These are phyloP conservation scores for Amaranthus hypochondriacus DNA, from an alignment of 148 eudicot genomes.

Conservation along the genomic window DNA sequence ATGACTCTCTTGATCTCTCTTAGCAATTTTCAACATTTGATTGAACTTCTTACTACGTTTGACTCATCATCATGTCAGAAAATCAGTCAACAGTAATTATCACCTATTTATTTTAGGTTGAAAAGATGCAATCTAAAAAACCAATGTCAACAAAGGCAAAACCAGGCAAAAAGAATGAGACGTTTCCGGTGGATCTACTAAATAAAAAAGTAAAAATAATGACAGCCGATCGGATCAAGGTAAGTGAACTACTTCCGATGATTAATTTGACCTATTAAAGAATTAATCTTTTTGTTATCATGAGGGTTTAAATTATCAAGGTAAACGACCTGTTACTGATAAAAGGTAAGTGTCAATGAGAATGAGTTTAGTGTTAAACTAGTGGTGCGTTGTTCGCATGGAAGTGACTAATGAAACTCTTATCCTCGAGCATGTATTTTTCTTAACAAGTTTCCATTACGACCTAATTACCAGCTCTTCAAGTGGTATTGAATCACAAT, in stretches of 20 bases:
- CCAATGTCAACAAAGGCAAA: slow-evolving; percentile 44
- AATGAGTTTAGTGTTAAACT: too few species aligned
- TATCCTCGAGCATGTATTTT: too few species aligned
- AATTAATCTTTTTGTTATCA: too few species aligned
- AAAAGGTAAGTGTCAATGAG: too few species aligned
- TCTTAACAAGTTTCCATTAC: too few species aligned
- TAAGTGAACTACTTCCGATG: slow-evolving; percentile 20
- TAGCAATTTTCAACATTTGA: neutral
- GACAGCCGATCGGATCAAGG: slow-evolving; percentile 69
- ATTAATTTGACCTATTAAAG: neutral
- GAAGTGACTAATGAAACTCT: too few species aligned
- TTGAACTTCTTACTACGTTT: neutral
- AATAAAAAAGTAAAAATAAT: slow-evolving; percentile 75
- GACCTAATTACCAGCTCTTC: too few species aligned
- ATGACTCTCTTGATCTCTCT: neutral
- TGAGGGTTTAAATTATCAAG: too few species aligned
- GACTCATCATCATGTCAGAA: neutral
- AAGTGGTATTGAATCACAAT: too few species aligned
- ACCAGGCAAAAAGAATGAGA: slow-evolving; percentile 53
- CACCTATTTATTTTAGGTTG: slow-evolving; percentile 49
- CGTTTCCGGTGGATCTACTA: slow-evolving; percentile 38
- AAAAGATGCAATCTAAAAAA: slow-evolving; percentile 36
- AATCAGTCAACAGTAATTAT: neutral
- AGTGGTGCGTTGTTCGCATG: too few species aligned
- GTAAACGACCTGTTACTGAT: too few species aligned